These are phyloP conservation scores for Physcomitrellopsis africana DNA, from an alignment of 225 moss, liverwort and hornwort species.

Conservation along the genomic window DNA sequence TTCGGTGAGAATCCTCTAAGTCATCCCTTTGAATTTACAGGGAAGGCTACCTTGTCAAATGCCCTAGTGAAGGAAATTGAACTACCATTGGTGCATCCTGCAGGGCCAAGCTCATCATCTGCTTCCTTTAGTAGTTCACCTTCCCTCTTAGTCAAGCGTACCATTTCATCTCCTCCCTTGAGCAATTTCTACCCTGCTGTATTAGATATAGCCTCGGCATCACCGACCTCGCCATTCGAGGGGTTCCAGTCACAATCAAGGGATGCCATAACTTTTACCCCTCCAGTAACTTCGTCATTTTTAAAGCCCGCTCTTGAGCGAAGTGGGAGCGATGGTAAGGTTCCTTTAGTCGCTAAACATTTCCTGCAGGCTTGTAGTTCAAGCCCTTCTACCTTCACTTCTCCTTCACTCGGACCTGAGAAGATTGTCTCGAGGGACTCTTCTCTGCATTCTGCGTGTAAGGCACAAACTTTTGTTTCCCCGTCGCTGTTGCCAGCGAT, in stretches of 20 bases:
- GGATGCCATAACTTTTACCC: constrained; percentile 31
- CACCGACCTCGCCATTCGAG: constrained; percentile 39
- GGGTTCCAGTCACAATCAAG: constrained; percentile 44
- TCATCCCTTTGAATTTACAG: constrained; percentile 26
- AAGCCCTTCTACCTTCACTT: constrained; percentile 22
- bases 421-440: constrained; percentile 22
- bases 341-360: constrained; percentile 36
- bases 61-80: too few relatives aligned
- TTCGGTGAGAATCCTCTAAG: constrained; percentile 25
- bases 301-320: constrained; percentile 44
- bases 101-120: constrained; percentile 27
- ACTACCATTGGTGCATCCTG: constrained; percentile 9
- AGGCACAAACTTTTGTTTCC: constrained; percentile 2
- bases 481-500: constrained; percentile 24
- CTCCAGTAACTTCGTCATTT: constrained; percentile 52
- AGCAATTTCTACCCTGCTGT: constrained; percentile 24
- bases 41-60: constrained; percentile 1
- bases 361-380: constrained; percentile 36
- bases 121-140: constrained; percentile 31
- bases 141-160: constrained; percentile 34
- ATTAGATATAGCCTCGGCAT: constrained; percentile 24
- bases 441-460: constrained; percentile 27
- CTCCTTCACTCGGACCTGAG: constrained; percentile 25
- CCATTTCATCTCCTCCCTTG: constrained; percentile 30
- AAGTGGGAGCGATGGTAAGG: constrained; percentile 40